Evolutionary conservation across 116 monocot species (phyloP), one percentile per base, ranked within the genome.

Genomic region (Posidonia oceanica): DNA sequence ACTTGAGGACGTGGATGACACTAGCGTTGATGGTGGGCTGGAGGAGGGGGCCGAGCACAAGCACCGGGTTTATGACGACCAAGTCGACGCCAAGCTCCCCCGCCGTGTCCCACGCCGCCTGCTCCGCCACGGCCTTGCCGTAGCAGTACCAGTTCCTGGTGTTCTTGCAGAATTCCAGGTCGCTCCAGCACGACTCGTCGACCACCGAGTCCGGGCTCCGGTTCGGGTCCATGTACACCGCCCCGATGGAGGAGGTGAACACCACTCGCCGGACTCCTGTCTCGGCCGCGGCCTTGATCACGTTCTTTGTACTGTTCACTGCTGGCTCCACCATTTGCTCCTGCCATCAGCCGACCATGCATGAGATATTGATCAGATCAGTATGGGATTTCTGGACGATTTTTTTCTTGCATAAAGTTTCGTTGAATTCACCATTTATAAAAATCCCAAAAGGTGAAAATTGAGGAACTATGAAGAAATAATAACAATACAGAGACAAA

Each of bases 91-190:
- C 83, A 7, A 39, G 63, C 80, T 84, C 83, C 56, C 53, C 36
- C 0, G 93, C 86, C 54, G 14, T 37, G 20, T 81, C 66, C 76
- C 78, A 79, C 11, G 94, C 94, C 42, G 78, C 79, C 72, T 78
- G 69, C 76, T 94, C 94, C 52, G 86, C 94, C 79, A 94, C 84
- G 0, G 94, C 88, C 71, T 94, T 94, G 8, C 88, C 94, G 69
- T 90, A 94, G 82, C 94, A 94, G 79, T 94, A 94, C 69, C 69
- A 55, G 53, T 69, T 69, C 21, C 65, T 41, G 12, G 74, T 82
- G 5, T 60, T 36, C 71, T 63, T 72, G 75, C 81, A 82, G 70
- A 59, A 82, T 0, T 77, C 77, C 11, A 74, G 48, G 69, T 74
- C 81, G 54, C 77, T 77, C 77, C 82, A 82, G 77, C 73, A 82